Evolutionary conservation across 2,329 filamentous ascomycete genomes (phyloP), one percentile per base, ranked within the genome.

Genomic region (Capronia americana): DNA sequence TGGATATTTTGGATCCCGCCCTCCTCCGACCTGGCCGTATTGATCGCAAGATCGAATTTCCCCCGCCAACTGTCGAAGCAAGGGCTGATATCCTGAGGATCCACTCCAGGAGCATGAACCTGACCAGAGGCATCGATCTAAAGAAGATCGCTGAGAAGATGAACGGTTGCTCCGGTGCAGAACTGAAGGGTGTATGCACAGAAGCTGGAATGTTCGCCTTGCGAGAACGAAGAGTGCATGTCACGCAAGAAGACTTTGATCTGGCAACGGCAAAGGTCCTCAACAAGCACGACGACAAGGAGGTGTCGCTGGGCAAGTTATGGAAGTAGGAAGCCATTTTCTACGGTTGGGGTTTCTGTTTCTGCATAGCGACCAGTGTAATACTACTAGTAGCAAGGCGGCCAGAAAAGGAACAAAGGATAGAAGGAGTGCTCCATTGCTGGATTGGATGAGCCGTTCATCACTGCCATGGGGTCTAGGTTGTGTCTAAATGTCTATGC

Each of bases 131-230:
- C 60, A 98, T 99, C 83, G 96, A 99, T 81, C 84, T 99, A 71
- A 96, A 87, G 75, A 99, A 99, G 88, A 96, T 98, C 74, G 95
- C 95, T 32, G 95, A 99, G 85, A 98, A 98, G 87, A 99, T 99
- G 95, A 97, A 97, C 76, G 95, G 95, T 59, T 99, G 95, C 81
- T 97, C 93, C 2, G 95, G 95, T 68, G 95, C 95, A 62, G 95
- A 99, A 82, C 82, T 99, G 74, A 99, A 99, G 88, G 95, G 95
- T 83, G 95, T 99, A 56, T 99, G 95, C 79, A 99, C 95, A 54
- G 95, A 99, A 81, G 93, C 95, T 2, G 95, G 95, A 75, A 99
- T 99, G 95, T 99, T 95, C 77, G 95, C 95, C 14, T 85, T 99
- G 71, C 89, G 95, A 73, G 95, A 99, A 83, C 86, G 95, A 77